Evolutionary conservation across 2,329 filamentous ascomycete genomes (phyloP).

Genomic region (Didymella exigua): DNA sequence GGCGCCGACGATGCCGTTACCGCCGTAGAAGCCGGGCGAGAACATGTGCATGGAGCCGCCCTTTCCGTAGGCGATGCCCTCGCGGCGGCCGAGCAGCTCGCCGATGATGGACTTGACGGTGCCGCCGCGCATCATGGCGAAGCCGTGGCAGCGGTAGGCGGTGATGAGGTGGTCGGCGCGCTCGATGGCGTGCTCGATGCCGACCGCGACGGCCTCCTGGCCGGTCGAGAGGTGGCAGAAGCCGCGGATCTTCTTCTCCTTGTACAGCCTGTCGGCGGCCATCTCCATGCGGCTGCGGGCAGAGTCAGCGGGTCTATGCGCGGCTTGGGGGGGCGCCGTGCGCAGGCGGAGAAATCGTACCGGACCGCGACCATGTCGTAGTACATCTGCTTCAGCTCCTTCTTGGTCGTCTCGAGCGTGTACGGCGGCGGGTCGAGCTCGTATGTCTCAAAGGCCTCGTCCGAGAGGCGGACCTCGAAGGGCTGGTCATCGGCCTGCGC

Average conservation of each 20-base stretch:
- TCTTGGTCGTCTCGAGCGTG: constrained; percentile 92
- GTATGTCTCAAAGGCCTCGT: constrained; percentile 99
- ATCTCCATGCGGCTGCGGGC: constrained; percentile 92
- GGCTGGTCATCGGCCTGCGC: constrained; percentile 86
- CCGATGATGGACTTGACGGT: constrained; percentile 91
- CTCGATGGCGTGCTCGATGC: constrained; percentile 94
- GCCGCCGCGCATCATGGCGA: constrained; percentile 93
- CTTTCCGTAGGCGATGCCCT: constrained; percentile 98
- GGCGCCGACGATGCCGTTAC: constrained; percentile 98
- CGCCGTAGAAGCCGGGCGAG: constrained; percentile 94
- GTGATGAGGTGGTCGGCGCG: constrained; percentile 95
- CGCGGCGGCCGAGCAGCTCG: constrained; percentile 90
- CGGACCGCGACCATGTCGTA: constrained; percentile 93
- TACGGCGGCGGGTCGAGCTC: constrained; percentile 96
- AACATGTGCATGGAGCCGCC: constrained; percentile 99
- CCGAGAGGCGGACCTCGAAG: constrained; percentile 89
- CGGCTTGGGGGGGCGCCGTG: not conserved
- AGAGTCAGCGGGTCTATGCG: constrained; percentile 17
- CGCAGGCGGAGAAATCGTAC: constrained; percentile 60
- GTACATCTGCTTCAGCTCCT: constrained; percentile 99
- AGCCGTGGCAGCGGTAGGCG: constrained; percentile 98
- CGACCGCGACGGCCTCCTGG: constrained; percentile 95
- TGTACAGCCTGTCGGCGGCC: constrained; percentile 98
- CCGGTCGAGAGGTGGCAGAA: constrained; percentile 99
- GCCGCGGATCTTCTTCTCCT: constrained; percentile 99